Base-by-base conservation (phyloP, 163 green algal species). In the Picocystis sp. region DNA sequence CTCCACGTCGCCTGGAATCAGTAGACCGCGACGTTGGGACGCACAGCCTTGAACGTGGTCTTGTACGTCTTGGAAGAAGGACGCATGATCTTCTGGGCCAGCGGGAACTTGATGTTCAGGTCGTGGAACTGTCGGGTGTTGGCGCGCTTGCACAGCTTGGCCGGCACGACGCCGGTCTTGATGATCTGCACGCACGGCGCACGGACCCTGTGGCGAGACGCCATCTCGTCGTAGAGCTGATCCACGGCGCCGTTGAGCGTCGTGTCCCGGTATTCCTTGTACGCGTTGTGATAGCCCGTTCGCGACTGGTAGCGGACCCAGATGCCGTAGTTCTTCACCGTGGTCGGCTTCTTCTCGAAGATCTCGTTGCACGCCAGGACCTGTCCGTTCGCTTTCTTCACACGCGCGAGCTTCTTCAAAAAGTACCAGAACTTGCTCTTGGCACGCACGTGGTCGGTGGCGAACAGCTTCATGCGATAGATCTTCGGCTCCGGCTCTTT, bases 391-490 rank as follows among this genome's bases (percentile, higher is more conserved):
- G 86, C 79, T 82, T 96, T 97, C 90, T 99, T 99, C 58, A 99
- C 90, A 66, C 86, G 84, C 23, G 81, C 70, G 47, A 98, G 78
- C 74, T 88, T 93, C 45, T 77, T 76, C 60, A 99, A 66, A 77
- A 97, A 99, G 72, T 97, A 98, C 90, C 91, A 99, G 75, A 99
- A 99, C 84, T 97, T 98, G 67, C 68, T 87, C 75, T 89, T 93
- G 55, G 90, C 91, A 48, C 75, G 65, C 24, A 93, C 82, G 22
- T 77, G 62, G 60, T 97, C 85, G 43, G 63, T 71, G 11, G 89
- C 83, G 90, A 90, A 99, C 45, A 99, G 73, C 87, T 97, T 98
- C 91, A 99, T 99, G 63, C 91, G 81, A 80, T 89, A 99, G n/a
- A 97, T 69, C 47, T 84, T 83, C 42, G 91, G 90, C 47, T 72